phyloP scores from a whole-genome alignment of 345 rosid species.

The Eucalyptus polybractea region DNA sequence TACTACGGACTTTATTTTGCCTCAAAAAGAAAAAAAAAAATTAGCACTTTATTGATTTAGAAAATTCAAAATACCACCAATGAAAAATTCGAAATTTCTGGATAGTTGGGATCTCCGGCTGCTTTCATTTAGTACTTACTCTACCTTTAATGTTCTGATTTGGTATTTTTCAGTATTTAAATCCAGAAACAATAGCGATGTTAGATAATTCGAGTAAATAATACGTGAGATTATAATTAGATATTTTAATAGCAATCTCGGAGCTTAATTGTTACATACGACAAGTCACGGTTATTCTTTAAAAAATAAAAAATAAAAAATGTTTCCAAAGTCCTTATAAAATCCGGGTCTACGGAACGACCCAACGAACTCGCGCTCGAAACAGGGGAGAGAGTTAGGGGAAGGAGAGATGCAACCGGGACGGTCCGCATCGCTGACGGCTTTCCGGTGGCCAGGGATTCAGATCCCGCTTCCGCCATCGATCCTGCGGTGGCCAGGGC shows the following conservation, averaged over 20 bases:
- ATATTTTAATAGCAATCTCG: not conserved
- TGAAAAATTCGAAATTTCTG: not conserved
- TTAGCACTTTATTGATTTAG: not conserved
- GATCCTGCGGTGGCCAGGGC: constrained; percentile 44
- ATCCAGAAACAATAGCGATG: not conserved
- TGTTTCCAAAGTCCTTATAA: not conserved
- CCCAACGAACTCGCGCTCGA: not conserved
- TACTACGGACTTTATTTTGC: not conserved
- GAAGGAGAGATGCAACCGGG: not conserved
- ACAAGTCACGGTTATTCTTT: not conserved
- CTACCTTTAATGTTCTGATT: not conserved
- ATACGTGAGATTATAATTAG: not conserved
- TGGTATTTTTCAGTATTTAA: not conserved
- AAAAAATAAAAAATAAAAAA: not conserved
- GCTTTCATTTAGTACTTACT: not conserved
- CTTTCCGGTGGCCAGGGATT: constrained; percentile 48
- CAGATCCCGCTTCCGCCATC: constrained; percentile 10
- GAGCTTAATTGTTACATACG: not conserved
- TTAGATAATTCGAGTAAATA: not conserved
- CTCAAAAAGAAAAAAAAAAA: no score
- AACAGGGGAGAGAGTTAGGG: not conserved
- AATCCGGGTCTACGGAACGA: not conserved
- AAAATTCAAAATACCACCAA: not conserved
- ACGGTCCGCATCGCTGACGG: not conserved
- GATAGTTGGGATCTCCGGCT: not conserved